Base-by-base conservation (phyloP, 768 basidiomycete genomes). In the Lactarius indigo region DNA sequence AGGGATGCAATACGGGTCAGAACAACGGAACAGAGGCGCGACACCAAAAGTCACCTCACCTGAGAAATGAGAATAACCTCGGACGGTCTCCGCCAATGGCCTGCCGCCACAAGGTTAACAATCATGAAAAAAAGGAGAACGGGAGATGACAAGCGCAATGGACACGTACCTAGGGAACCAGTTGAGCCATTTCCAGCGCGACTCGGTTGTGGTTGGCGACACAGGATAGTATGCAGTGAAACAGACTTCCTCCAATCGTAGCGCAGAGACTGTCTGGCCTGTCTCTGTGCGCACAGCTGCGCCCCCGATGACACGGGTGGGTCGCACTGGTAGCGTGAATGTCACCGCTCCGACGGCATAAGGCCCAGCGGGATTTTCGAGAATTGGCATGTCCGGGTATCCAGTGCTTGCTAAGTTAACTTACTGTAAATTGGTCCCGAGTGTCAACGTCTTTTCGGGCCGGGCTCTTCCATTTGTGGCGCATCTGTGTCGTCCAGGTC, bases 171-270 rank as follows among this genome's bases (percentile, higher is more conserved):
- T 59, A 13, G 57, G 62, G 17, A 70, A 52, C 68, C 68, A 62
- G 31, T 69, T 7, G 3, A 69, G 52, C 64, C 62, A 63, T 31
- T 30, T 39, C 61, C 26, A 42, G 39, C 28, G 61, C 50, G 23
- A 61, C 35, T 47, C n/a, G 2, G n/a, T 7, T n/a, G 26, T 12
- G n/a, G 37, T 42, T 3, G 15, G 56, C 9, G 62, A 56, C 39
- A 58, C 57, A 2, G 63, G 65, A 50, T 66, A 70, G 55, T 70
- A 68, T 5, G 54, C 66, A 18, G 56, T 66, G 37, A 70, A 71
- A 10, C 47, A 65, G 23, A 66, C 65, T 20, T 65, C 64, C 41
- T 69, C 68, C 12, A 66, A 57, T 9, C 55, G 57, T 33, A 66
- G 35, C 28, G 63, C 68, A 15, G 64, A 64, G 13, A 20, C 56